These are phyloP conservation scores for Teunomyces atbi DNA, from an alignment of 805 yeast genomes.

Conservation along the genomic window DNA sequence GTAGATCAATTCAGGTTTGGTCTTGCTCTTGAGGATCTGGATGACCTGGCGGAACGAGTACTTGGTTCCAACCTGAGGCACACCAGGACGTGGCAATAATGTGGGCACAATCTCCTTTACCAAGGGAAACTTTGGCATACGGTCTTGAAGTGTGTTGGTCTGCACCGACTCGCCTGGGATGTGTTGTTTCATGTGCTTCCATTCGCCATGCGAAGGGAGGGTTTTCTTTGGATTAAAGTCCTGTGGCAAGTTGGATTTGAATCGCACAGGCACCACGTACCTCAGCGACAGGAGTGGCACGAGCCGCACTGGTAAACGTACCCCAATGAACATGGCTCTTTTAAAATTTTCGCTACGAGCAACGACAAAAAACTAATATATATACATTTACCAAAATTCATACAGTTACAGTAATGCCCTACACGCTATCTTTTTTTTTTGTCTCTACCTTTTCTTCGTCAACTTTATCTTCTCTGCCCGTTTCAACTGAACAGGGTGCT, in stretches of 20 bases:
- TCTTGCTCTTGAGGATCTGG: slow-evolving; percentile 50
- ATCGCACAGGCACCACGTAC: slow-evolving; percentile 8
- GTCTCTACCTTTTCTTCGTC: slow-evolving; percentile 13
- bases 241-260: slow-evolving; percentile 29
- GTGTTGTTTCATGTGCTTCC: slow-evolving; percentile 44
- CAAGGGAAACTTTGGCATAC: slow-evolving; percentile 67
- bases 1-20: slow-evolving; percentile 70
- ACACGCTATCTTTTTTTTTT: neutral
- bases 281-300: neutral
- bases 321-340: neutral
- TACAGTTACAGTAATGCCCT: too few relatives aligned
- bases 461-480: slow-evolving; percentile 49
- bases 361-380: neutral
- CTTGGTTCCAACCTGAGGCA: slow-evolving; percentile 64
- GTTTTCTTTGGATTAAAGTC: slow-evolving; percentile 27
- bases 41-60: slow-evolving; percentile 62
- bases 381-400: too few relatives aligned
- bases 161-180: slow-evolving; percentile 55
- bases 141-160: slow-evolving; percentile 47
- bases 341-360: neutral
- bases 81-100: slow-evolving; percentile 70
- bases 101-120: slow-evolving; percentile 64
- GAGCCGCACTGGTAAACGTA: neutral
- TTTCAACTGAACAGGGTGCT: slow-evolving; percentile 67
- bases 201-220: slow-evolving; percentile 37